These are phyloP conservation scores for Dactylis glomerata DNA, from an alignment of 176 grass and related monocot species.

Conservation along the genomic window DNA sequence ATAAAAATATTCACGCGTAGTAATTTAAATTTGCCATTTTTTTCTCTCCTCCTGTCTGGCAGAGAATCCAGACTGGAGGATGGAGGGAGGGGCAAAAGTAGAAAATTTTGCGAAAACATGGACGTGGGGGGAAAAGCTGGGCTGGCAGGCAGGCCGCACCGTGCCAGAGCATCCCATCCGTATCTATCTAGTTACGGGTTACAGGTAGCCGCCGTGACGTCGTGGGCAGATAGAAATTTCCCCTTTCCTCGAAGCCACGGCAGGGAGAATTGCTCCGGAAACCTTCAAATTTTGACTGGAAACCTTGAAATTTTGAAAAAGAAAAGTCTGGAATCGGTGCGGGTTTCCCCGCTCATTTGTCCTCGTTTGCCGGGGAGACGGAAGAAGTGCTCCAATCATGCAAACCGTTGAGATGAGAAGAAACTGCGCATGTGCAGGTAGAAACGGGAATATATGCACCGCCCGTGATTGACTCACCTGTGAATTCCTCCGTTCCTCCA, in stretches of 20 bases:
- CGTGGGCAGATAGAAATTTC: slow-evolving; percentile 13
- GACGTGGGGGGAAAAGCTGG: slow-evolving; percentile 25
- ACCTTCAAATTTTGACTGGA: neutral
- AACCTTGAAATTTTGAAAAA: slow-evolving; percentile 1
- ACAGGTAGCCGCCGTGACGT: neutral
- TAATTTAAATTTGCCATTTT: neutral
- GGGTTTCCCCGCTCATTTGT: neutral
- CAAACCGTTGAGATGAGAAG: neutral
- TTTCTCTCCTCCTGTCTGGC: neutral
- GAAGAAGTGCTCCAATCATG: neutral
- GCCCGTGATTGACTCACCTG: slow-evolving; percentile 38
- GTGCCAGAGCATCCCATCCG: slow-evolving; percentile 27
- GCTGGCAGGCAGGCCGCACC: neutral
- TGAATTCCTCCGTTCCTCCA: neutral
- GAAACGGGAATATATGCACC: slow-evolving; percentile 3
- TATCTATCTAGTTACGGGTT: neutral
- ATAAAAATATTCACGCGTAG: neutral
- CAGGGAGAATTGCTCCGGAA: neutral
- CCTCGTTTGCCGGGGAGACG: neutral
- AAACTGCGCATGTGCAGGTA: neutral
- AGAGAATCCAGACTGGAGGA: slow-evolving; percentile 26
- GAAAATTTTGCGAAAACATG: neutral
- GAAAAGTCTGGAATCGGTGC: neutral
- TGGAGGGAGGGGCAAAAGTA: slow-evolving; percentile 22
- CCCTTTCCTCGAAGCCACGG: neutral